Evolutionary conservation across 1,284 basidiomycete genomes (phyloP), one percentile per base, ranked within the genome.

Genomic region (Apiotrichum gamsii): DNA sequence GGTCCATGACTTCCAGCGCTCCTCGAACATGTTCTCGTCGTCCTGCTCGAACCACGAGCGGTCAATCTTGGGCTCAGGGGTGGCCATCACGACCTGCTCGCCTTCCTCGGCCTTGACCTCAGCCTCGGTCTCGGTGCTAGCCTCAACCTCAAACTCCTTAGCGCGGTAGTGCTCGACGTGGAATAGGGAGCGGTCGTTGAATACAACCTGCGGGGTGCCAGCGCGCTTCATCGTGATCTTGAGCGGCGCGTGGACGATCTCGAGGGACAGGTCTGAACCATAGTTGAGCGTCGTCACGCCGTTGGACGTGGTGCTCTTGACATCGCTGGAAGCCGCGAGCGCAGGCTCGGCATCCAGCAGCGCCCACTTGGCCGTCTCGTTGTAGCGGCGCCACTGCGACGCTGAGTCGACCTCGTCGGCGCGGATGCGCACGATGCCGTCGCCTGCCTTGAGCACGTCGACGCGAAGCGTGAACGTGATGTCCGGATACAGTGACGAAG

Each of bases 141-240:
- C 52, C 42, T 75, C 77, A 10, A 44, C 43, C 39, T 60, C 57
- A 8, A 57, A 39, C 47, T 77, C 68, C 72, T 90, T 89, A 28
- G 76, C 77, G 46, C 90, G 80, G 77, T 90, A 97, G 71, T 98
- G 95, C 67, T 99, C 95, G 89, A 98, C 91, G 66, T 98, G 91
- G 58, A 99, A 76, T 23, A 99, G 78, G 1, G 87, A 85, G 34
- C 84, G 79, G 10, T 89, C 90, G 63, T 99, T 99, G 44, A 98
- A 74, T 4, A 93, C 82, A 46, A 97, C 78, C 64, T 95, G 86
- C 48, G 86, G 83, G 59, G 80, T 82, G 6, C 87, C 89, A 49
- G 82, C 78, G 32, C 84, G 79, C 38, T 81, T 74, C 56, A 94
- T 76, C 3, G 80, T 78, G 41, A 95, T 76, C 57, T 78, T 79